A percentile compares a stretch with the other conserved stretches of the same genome.
Evolutionary conservation across 2,329 filamentous ascomycete species (phyloP).

Genomic region (Aspergillus brasiliensis): DNA sequence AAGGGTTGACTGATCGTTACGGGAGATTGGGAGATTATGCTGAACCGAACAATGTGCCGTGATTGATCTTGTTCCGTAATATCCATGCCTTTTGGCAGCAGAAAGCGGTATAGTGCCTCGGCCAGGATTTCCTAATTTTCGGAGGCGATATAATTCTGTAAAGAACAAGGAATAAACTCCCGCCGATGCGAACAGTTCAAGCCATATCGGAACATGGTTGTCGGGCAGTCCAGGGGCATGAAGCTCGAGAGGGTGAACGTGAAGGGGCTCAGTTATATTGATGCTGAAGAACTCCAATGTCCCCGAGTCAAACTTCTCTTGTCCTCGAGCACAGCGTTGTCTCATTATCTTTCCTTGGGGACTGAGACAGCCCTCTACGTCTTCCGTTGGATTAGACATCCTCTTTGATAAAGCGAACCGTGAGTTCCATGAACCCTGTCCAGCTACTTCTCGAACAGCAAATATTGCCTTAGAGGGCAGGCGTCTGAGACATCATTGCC

Average conservation of each 20-base stretch:
- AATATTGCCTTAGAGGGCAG: neutral
- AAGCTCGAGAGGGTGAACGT: constrained; percentile 6
- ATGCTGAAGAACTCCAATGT: neutral
- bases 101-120: constrained; percentile 8
- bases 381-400: neutral
- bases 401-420: neutral
- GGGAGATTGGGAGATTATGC: constrained; percentile 8
- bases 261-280: constrained; percentile 10
- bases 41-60: constrained; percentile 4
- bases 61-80: constrained; percentile 1
- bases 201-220: constrained; percentile 14
- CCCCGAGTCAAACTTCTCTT: neutral
- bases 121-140: constrained; percentile 13
- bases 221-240: constrained; percentile 6
- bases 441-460: constrained; percentile 9
- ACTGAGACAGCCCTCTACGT: neutral
- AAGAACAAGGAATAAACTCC: constrained; percentile 12
- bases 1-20: neutral
- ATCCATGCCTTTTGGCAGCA: constrained; percentile 14
- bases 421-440: constrained; percentile 5
- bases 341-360: neutral
- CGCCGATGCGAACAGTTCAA: constrained; percentile 6
- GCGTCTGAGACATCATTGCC: constrained; percentile 8
- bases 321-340: neutral
- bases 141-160: constrained; percentile 10